Conservation (phyloP, 1,284 basidiomycete genomes). For the Heterobasidion parviporum region DNA sequence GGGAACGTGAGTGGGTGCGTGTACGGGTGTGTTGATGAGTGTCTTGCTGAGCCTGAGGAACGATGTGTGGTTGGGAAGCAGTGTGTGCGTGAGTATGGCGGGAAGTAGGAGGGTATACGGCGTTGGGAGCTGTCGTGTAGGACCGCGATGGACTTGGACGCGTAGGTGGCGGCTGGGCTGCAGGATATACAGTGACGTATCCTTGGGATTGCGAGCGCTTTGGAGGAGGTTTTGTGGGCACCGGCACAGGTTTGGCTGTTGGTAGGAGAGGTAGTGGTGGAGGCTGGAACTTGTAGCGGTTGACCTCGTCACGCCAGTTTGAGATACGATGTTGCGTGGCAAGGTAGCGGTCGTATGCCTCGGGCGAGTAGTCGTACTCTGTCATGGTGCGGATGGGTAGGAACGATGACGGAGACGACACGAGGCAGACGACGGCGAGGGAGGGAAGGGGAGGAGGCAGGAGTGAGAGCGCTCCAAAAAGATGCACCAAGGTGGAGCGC, state of each 20-base stretch:
- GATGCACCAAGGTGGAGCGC: neutral
- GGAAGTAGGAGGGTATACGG: neutral
- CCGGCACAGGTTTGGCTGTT: neutral
- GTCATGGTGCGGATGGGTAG: conserved; percentile 28
- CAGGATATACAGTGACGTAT: neutral
- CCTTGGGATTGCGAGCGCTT: neutral
- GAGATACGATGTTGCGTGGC: conserved; percentile 33
- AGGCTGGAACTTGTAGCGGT: neutral
- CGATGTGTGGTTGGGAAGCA: neutral
- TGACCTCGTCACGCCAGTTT: conserved; percentile 27
- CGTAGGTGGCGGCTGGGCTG: no score
- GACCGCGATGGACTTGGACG: neutral
- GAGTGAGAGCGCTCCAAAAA: neutral
- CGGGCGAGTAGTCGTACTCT: conserved; percentile 50
- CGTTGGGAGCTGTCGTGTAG: neutral
- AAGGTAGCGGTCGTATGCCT: conserved; percentile 34
- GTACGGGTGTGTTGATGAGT: neutral
- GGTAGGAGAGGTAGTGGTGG: no score
- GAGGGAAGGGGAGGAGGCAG: neutral
- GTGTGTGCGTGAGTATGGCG: neutral
- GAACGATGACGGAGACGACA: neutral
- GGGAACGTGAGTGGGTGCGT: neutral
- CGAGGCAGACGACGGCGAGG: neutral
- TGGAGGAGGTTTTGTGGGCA: neutral
- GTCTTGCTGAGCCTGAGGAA: no score